phyloP scores from a whole-genome alignment of 2,329 filamentous ascomycete species.

The Alternaria ventricosa region DNA sequence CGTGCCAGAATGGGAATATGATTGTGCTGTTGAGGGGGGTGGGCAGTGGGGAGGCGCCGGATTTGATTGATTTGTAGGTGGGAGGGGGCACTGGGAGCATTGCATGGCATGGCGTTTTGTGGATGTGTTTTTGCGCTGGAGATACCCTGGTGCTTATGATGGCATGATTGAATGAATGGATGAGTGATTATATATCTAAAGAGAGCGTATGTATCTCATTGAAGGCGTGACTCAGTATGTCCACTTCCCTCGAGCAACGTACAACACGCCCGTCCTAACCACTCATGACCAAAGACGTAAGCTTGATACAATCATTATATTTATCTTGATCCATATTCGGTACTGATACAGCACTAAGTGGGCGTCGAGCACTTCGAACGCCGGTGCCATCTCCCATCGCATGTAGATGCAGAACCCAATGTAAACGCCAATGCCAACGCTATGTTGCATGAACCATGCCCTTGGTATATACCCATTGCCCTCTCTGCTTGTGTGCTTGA shows the following conservation, averaged over 20 bases:
- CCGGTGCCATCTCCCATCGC: slow-evolving; percentile 2
- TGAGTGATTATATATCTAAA: not conserved
- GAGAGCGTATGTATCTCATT: not conserved
- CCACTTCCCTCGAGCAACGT: not conserved
- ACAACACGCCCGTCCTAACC: not conserved
- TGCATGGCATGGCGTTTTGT: slow-evolving; percentile 1
- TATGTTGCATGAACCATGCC: not conserved
- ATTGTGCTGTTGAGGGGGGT: slow-evolving; percentile 87
- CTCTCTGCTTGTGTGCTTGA: not conserved
- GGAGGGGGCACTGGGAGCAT: not conserved
- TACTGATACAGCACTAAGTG: not conserved
- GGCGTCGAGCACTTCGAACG: slow-evolving; percentile 30
- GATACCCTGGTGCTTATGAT: slow-evolving; percentile 18
- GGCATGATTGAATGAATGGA: not conserved
- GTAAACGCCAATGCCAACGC: not conserved
- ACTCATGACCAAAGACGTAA: accelerated
- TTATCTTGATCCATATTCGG: not conserved
- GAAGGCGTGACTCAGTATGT: not conserved
- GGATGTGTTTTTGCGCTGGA: slow-evolving; percentile 4
- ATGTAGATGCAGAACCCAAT: not conserved
- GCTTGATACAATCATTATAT: not conserved
- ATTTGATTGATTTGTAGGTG: slow-evolving; percentile 65
- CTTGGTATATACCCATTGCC: not conserved
- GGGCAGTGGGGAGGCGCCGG: slow-evolving; percentile 72
- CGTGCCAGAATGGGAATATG: slow-evolving; percentile 82